Base-by-base conservation (phyloP, 208 protist species). In the Sergeia podlipaevii region DNA sequence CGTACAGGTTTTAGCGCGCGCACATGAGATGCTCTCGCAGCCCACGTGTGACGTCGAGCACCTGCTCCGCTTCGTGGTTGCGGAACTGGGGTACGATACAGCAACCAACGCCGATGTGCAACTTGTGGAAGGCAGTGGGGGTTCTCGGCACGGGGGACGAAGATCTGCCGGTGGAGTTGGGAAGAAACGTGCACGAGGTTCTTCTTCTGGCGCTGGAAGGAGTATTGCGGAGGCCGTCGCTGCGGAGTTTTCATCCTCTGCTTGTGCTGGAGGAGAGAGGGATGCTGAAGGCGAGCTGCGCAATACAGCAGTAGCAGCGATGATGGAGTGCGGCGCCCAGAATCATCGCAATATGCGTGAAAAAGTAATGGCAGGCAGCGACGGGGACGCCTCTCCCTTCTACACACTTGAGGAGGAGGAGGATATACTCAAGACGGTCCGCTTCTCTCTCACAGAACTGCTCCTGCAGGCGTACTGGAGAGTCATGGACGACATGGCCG, bases 51-150 rank as follows among this genome's bases (percentile, higher is more conserved):
- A 80, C 37, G 55, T 81, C 17, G 68, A 73, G 33, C 60, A 73
- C 29, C 62, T 81, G 2, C 58, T 86, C 21, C 65, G 70, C 24
- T 48, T 41, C 29, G 54, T 86, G 24, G 53, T 65, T 24, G 59
- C 57, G n/a, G 65, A 78, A 13, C 73, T 60, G 15, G 77, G 77
- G 11, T 85, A 74, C 60, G 73, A 85, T 29, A 50, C 53, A 3
- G 70, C 63, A 18, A 74, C 44, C 41, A 47, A 28, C 27, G 34
- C 27, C 32, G 26, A 55, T 4, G 48, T 60, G 47, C 52, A 7
- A 38, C 36, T 26, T 10, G 47, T 39, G 52, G 54, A 17, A 59
- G 53, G 20, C 51, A 59, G 39, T n/a, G 58, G 10, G 30, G 44
- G 6, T 26, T 32, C 26, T 18, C 27, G 20, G 11, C 0, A 36